Percentiles rank a stretch among this genome's conserved stretches.
Conservation (phyloP, 2,329 filamentous ascomycete species). For the Coleophoma eucalyptorum region DNA sequence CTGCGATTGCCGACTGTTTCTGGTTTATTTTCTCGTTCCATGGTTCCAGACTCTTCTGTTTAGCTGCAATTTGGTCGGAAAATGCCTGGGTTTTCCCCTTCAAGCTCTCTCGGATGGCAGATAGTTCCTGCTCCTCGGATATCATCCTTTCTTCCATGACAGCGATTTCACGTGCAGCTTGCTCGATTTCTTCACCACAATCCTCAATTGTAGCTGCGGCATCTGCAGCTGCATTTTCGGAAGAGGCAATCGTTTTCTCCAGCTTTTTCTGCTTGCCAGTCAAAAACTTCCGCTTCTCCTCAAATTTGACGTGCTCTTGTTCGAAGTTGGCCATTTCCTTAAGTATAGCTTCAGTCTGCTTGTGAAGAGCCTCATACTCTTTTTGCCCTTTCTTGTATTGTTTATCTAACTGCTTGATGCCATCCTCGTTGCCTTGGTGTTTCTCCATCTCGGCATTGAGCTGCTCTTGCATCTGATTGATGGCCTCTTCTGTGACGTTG, state of each 20-base stretch:
- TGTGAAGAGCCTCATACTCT: slow-evolving; percentile 78
- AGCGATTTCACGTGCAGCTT: slow-evolving; percentile 68
- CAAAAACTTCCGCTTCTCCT: slow-evolving; percentile 96
- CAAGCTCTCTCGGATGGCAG: slow-evolving; percentile 77
- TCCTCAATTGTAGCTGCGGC: slow-evolving; percentile 76
- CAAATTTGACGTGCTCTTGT: slow-evolving; percentile 94
- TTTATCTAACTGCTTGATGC: slow-evolving; percentile 86
- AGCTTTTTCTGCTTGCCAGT: slow-evolving; percentile 89
- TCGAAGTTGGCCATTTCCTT: slow-evolving; percentile 93
- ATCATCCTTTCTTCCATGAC: slow-evolving; percentile 74
- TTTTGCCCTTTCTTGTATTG: slow-evolving; percentile 79
- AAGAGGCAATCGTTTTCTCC: slow-evolving; percentile 79
- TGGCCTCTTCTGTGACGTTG: slow-evolving; percentile 82
- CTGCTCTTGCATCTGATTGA: slow-evolving; percentile 83
- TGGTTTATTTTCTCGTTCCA: slow-evolving; percentile 98
- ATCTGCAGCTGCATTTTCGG: slow-evolving; percentile 70
- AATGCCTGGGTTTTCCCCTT: slow-evolving; percentile 96
- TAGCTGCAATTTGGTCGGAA: slow-evolving; percentile 85
- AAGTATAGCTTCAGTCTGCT: slow-evolving; percentile 70
- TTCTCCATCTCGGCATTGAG: slow-evolving; percentile 86
- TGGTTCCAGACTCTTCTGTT: slow-evolving; percentile 91
- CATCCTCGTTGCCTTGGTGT: slow-evolving; percentile 82
- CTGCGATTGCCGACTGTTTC: slow-evolving; percentile 89
- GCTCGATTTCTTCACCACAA: slow-evolving; percentile 74
- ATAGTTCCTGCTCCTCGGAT: slow-evolving; percentile 76